Evolutionary conservation across 441 rosid species (phyloP).

Genomic region (Raphanus hybrid): DNA sequence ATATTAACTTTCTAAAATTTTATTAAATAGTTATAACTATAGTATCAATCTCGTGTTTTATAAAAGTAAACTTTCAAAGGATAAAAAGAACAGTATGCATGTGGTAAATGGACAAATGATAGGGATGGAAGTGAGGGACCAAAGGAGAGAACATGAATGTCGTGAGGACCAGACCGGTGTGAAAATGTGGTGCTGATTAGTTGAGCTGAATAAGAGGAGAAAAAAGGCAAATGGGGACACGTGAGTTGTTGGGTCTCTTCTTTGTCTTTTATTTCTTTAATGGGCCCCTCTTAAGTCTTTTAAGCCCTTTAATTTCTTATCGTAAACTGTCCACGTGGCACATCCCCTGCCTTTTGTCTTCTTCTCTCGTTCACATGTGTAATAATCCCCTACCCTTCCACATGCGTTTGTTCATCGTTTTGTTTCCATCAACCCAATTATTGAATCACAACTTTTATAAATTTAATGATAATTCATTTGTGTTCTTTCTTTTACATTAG

Average conservation of each 20-base stretch:
- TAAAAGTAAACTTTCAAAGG: neutral
- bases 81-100: neutral
- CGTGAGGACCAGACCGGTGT: conserved; percentile 42
- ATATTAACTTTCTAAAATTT: no score
- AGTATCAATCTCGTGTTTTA: conserved; percentile 15
- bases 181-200: conserved; percentile 32
- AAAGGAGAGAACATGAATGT: conserved; percentile 39
- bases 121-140: conserved; percentile 18
- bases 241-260: conserved; percentile 43
- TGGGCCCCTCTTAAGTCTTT: conserved; percentile 13
- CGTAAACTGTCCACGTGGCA: conserved; percentile 35
- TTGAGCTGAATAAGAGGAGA: conserved; percentile 22
- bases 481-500: neutral
- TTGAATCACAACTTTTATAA: neutral
- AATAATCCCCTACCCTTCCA: conserved; percentile 28
- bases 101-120: conserved; percentile 26
- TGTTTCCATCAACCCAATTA: conserved; percentile 28
- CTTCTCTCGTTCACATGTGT: conserved; percentile 33
- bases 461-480: neutral
- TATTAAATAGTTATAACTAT: neutral
- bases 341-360: conserved; percentile 38
- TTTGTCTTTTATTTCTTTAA: conserved; percentile 2
- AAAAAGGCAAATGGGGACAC: conserved; percentile 6
- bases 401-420: conserved; percentile 37
- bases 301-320: conserved; percentile 32